Base-by-base conservation (phyloP, 1,284 basidiomycete species). In the Fomitopsis palustris region DNA sequence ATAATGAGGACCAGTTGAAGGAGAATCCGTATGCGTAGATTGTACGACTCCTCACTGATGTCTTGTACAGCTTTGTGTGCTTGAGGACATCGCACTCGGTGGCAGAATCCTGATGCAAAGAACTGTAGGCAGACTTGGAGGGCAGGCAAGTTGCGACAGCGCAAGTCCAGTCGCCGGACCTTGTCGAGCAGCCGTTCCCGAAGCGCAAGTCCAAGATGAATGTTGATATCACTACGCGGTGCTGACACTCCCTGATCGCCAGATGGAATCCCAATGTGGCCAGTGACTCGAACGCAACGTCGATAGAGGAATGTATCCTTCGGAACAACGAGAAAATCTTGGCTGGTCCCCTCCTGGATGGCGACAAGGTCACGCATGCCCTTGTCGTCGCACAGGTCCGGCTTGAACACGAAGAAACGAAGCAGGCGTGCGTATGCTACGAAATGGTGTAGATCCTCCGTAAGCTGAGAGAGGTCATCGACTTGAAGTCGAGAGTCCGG, bases 1-100 rank as follows among this genome's bases (percentile, higher is more conserved):
- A 78, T 70, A 9, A 85, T 78, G 35, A 72, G 57, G 4, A 84
- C 76, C 57, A 84, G 82, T 47, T 78, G 76, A 1, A 84, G 65
- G 63, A 80, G 75, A n/a, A 81, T 65, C 1, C 75, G 69, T 4
- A 83, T 67, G 2, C 77, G 77, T 4, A 57, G 6, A 41, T 78
- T 76, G 60, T 79, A 82, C 60, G 67, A 72, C 10, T 63, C 67
- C 0, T 65, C 41, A 43, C 68, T 19, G 21, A 25, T 65, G 42
- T 78, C 60, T 9, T 66, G 53, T 0, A 59, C 57, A 0, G 61
- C 14, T 3, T 74, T 71, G 27, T 70, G 69, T 5, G 70, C 43
- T 45, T 45, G 70, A 59, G 82, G 0, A 68, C 55, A 0, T 1
- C 0, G 12, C 5, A 14, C 23, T 12, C 43, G 21, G 23, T 6